Evolutionary conservation across 352 stramenopile species (phyloP).

Genomic region (Pythium scleroteichum): DNA sequence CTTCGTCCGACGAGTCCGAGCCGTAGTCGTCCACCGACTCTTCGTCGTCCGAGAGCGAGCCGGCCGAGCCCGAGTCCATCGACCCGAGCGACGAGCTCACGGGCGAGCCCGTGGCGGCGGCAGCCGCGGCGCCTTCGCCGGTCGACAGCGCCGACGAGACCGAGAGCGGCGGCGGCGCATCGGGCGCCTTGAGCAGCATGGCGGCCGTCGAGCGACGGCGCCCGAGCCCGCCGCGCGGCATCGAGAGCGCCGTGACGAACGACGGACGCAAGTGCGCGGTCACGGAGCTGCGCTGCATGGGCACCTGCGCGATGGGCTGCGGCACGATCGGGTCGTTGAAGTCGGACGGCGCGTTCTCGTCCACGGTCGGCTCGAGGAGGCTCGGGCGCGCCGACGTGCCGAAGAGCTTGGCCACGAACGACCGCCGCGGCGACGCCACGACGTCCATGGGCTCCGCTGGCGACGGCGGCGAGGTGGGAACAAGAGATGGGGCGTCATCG

Average conservation of each 20-base stretch:
- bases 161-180: background rate
- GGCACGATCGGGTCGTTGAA: conserved; percentile 12
- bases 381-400: conserved; percentile 8
- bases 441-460: background rate
- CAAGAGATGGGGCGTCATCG: too few species aligned
- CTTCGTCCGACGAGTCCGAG: conserved; percentile 30
- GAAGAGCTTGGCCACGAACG: conserved; percentile 13
- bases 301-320: conserved; percentile 24
- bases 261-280: conserved; percentile 26
- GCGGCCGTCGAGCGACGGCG: conserved; percentile 19
- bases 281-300: conserved; percentile 24
- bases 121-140: background rate
- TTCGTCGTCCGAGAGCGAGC: conserved; percentile 23
- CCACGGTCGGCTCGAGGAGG: conserved; percentile 4
- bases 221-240: conserved; percentile 6
- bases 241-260: conserved; percentile 23
- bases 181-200: conserved; percentile 1
- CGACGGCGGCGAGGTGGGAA: background rate
- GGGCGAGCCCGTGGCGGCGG: background rate
- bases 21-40: conserved; percentile 21
- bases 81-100: conserved; percentile 1
- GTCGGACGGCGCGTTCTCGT: conserved; percentile 5
- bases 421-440: conserved; percentile 6
- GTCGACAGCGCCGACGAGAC: background rate
- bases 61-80: conserved; percentile 12